Base-by-base conservation (phyloP, 140 eudicot genomes). In the Cichorium intybus region DNA sequence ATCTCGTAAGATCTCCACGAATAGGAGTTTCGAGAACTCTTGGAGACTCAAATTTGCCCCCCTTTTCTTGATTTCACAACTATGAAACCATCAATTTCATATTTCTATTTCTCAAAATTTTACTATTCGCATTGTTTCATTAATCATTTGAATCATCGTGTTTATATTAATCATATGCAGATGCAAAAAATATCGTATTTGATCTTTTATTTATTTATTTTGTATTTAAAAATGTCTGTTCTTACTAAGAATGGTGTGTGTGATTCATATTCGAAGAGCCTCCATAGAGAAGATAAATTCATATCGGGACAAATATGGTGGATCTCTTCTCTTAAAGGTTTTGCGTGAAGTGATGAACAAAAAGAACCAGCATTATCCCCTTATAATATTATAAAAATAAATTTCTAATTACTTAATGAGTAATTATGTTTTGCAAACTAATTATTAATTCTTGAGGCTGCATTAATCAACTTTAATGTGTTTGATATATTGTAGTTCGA, bases 21-120 rank as follows among this genome's bases (percentile, higher is more conserved):
- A 24, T 17, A 55, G 34, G 55, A 65, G 35, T 59, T 64, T 73
- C 78, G 57, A 74, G 59, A 51, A 41, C 75, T 68, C 79, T 68
- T 75, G 75, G 59, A 75, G 66, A 68, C 75, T 68, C 70, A 60
- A 75, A 75, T 60, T 68, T 68, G 75, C 70, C 64, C 53, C 53
- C 60, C 64, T 75, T 65, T 68, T 75, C 71, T 75, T 75, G 80
- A 75, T 60, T 60, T 68, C 66, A 50, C 37, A 68, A 66, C 48
- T 49, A 48, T 26, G 17, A 24, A 37, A 64, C 73, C 49, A 66
- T 37, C n/a, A 29, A 27, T 0, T n/a, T 34, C 15, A 9, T 43
- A 12, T 4, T n/a, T 64, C 10, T 61, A 4, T 48, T 45, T 11
- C 22, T 18, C 47, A 35, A 35, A 7, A 17, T 18, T 29, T 17